These are phyloP conservation scores for Tulasnella sp. DNA, from an alignment of 768 basidiomycete species.

Conservation along the genomic window DNA sequence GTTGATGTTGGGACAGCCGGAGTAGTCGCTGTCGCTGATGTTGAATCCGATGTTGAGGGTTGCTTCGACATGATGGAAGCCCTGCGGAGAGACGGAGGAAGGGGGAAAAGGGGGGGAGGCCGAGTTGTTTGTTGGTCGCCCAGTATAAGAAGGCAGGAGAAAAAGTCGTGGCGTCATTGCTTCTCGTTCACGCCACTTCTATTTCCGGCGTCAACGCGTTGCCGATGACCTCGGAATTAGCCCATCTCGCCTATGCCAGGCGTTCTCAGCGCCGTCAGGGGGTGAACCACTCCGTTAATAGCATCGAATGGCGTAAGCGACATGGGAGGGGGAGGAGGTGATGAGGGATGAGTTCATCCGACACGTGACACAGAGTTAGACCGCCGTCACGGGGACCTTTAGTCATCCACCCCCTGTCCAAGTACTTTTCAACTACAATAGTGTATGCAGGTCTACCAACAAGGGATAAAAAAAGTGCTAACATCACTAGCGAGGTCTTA, in stretches of 20 bases:
- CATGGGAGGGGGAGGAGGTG: not conserved
- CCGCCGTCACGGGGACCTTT: not conserved
- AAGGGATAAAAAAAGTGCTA: not conserved
- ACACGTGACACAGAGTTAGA: not conserved
- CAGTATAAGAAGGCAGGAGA: not conserved
- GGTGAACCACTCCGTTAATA: not conserved
- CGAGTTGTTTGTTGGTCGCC: not conserved
- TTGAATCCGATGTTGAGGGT: not conserved
- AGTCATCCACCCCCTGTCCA: not conserved
- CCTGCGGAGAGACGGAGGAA: not conserved
- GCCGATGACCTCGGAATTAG: not conserved
- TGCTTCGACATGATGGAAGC: not conserved
- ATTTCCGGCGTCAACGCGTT: not conserved
- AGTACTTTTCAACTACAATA: not conserved
- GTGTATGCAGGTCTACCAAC: not conserved
- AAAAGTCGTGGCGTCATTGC: conserved; percentile 1
- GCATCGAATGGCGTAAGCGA: not conserved
- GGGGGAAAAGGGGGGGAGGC: not conserved
- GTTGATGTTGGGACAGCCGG: not conserved
- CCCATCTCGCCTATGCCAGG: not conserved
- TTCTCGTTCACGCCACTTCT: not conserved
- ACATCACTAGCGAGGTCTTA: not conserved
- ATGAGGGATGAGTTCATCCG: not conserved
- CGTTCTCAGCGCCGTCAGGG: not conserved
- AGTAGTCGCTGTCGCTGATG: not conserved